These are phyloP conservation scores for Candida gorgasii DNA, from an alignment of 805 yeast genomes.

Conservation along the genomic window DNA sequence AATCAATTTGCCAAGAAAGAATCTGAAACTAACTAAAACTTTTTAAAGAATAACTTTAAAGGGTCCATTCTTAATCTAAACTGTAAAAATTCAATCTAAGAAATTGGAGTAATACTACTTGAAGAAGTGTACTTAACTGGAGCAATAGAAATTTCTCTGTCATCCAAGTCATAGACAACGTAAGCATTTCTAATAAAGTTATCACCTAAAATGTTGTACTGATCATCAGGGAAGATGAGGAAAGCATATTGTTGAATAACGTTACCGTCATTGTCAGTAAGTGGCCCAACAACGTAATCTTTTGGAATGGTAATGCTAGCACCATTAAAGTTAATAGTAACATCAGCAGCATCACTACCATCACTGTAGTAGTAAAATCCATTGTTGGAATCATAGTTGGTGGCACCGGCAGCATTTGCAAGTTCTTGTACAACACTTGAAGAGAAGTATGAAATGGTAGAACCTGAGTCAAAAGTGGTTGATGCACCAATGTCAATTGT, in stretches of 20 bases:
- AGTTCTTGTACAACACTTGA: slow-evolving; percentile 7
- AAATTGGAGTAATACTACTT: slow-evolving; percentile 12
- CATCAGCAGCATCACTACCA: background rate
- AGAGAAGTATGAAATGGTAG: slow-evolving; percentile 16
- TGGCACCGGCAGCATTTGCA: slow-evolving; percentile 10
- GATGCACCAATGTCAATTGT: slow-evolving; percentile 1
- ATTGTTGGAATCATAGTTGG: background rate
- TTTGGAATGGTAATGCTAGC: slow-evolving; percentile 5
- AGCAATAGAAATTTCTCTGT: slow-evolving; percentile 53
- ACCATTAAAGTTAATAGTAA: slow-evolving; percentile 10
- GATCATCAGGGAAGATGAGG: background rate
- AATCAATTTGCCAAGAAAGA: slow-evolving; percentile 1
- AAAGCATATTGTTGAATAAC: background rate
- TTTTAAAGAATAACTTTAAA: too few relatives aligned
- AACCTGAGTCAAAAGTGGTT: slow-evolving; percentile 17
- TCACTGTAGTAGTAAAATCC: slow-evolving; percentile 1
- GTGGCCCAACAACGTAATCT: slow-evolving; percentile 11
- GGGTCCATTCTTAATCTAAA: too few relatives aligned
- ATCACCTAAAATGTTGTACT: slow-evolving; percentile 50
- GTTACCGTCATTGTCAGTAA: background rate
- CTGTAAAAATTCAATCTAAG: too few relatives aligned
- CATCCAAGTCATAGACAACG: slow-evolving; percentile 63
- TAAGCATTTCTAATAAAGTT: slow-evolving; percentile 61
- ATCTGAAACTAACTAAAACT: background rate
- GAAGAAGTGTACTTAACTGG: slow-evolving; percentile 23